These are phyloP conservation scores for Ganoderma lingzhi DNA, from an alignment of 1,284 basidiomycete genomes.

Conservation along the genomic window DNA sequence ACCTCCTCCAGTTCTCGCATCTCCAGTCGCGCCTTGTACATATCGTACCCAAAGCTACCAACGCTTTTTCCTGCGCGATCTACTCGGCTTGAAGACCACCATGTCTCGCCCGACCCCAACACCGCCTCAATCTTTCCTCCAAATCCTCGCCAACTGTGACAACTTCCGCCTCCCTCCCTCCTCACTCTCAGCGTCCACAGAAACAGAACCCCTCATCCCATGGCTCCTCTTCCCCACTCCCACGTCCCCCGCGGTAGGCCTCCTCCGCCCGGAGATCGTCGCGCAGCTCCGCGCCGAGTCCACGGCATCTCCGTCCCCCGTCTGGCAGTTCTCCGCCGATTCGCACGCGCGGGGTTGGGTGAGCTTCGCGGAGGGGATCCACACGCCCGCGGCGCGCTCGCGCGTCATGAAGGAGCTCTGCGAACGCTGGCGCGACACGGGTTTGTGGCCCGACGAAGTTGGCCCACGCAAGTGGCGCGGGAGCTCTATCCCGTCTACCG, in stretches of 20 bases:
- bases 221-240: constrained; percentile 57
- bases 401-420: constrained; percentile 67
- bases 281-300: constrained; percentile 61
- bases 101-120: constrained; percentile 23
- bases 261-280: constrained; percentile 66
- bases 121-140: constrained; percentile 52
- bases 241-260: constrained; percentile 65
- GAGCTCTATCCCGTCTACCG: constrained; percentile 88
- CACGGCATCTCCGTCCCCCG: constrained; percentile 41
- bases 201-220: constrained; percentile 52
- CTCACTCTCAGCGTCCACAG: constrained; percentile 33
- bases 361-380: constrained; percentile 59
- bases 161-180: constrained; percentile 54
- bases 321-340: constrained; percentile 33
- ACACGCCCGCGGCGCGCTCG: constrained; percentile 65
- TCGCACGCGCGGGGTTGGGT: constrained; percentile 40
- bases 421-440: constrained; percentile 73
- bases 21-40: too few species aligned
- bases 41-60: not conserved
- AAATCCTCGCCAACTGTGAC: constrained; percentile 68
- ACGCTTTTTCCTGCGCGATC: not conserved
- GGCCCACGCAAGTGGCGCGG: constrained; percentile 83
- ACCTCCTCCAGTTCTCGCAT: not conserved
- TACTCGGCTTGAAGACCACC: not conserved
- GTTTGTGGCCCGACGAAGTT: constrained; percentile 68